Evolutionary conservation across 2,329 filamentous ascomycete genomes (phyloP).

Genomic region (Sarocladium brachiariae): DNA sequence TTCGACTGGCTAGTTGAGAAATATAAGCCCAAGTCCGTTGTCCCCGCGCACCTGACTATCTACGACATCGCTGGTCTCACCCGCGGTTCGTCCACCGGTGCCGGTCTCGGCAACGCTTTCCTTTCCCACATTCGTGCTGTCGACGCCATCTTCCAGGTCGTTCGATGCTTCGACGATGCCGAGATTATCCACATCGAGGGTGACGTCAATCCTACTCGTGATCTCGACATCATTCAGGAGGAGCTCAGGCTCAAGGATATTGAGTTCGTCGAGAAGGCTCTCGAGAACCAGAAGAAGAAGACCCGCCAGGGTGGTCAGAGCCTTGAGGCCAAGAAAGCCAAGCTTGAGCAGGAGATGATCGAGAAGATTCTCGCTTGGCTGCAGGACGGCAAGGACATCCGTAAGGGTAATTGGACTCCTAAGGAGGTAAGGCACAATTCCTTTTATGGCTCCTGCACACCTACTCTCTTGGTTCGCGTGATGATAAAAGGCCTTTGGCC

Average conservation of each 20-base stretch:
- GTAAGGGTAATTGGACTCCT: constrained; percentile 79
- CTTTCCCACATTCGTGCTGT: constrained; percentile 97
- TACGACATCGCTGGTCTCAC: constrained; percentile 98
- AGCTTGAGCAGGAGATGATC: constrained; percentile 87
- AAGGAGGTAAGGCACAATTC: constrained; percentile 74
- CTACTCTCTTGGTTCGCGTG: constrained; percentile 47
- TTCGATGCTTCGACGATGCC: constrained; percentile 95
- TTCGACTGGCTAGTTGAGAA: constrained; percentile 95
- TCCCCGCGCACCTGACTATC: constrained; percentile 96
- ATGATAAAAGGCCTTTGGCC: constrained; percentile 98
- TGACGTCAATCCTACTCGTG: constrained; percentile 89
- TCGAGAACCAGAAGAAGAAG: constrained; percentile 88
- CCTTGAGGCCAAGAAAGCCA: constrained; percentile 95
- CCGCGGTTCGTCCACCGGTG: constrained; percentile 91
- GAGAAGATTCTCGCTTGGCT: constrained; percentile 82
- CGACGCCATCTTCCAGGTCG: constrained; percentile 96
- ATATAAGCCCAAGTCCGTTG: constrained; percentile 94
- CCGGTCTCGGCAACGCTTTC: constrained; percentile 95
- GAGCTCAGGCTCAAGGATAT: constrained; percentile 97
- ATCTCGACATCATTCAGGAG: constrained; percentile 94
- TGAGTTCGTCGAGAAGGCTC: constrained; percentile 93
- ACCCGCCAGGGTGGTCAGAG: constrained; percentile 90
- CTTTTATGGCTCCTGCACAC: constrained; percentile 15
- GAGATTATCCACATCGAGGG: constrained; percentile 99
- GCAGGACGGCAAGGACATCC: constrained; percentile 85